Evolutionary conservation across 345 rosid species (phyloP).

Genomic region (Citrus sinensis): DNA sequence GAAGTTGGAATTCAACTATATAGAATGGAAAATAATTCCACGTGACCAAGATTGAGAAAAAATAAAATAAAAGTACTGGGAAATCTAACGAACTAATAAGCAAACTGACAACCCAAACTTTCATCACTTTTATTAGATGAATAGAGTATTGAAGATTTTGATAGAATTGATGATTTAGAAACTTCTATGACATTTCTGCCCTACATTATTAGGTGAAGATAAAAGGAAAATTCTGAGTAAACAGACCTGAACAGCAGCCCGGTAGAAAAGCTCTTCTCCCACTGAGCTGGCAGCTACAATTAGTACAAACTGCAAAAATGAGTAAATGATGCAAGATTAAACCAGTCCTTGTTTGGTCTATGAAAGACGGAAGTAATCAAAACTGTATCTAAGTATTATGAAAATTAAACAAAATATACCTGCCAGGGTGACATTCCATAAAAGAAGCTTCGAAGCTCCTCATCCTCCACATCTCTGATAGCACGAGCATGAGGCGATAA

Average conservation of each 20-base stretch:
- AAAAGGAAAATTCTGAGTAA: neutral
- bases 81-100: neutral
- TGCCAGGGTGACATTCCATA: slow-evolving; percentile 99
- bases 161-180: neutral
- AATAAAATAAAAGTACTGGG: neutral
- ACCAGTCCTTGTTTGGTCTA: slow-evolving; percentile 1
- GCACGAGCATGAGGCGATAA: slow-evolving; percentile 95
- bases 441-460: slow-evolving; percentile 91
- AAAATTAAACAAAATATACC: slow-evolving; percentile 32
- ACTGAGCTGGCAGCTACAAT: slow-evolving; percentile 89
- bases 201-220: neutral
- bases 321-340: neutral
- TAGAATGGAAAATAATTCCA: neutral
- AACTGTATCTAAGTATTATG: neutral
- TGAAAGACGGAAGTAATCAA: neutral
- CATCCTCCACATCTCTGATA: slow-evolving; percentile 97
- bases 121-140: neutral
- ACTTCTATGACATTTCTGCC: neutral
- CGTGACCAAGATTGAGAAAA: neutral
- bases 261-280: slow-evolving; percentile 98
- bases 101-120: neutral
- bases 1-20: neutral
- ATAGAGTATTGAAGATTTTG: neutral
- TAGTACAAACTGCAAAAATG: slow-evolving; percentile 59
- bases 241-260: slow-evolving; percentile 91